phyloP scores from a whole-genome alignment of 148 eudicot species.

The Rhododendron griersonianum region DNA sequence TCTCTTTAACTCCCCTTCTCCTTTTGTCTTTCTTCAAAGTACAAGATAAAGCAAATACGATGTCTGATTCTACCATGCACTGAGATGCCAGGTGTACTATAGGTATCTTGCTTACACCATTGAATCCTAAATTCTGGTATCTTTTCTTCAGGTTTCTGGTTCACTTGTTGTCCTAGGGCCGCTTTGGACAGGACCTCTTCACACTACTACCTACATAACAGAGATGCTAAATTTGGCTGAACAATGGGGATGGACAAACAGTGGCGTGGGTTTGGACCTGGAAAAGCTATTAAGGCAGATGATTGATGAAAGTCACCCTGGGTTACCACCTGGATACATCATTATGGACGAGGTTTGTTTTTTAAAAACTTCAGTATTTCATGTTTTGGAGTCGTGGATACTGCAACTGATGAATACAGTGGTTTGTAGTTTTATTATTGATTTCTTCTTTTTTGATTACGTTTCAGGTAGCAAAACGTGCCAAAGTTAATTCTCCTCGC shows the following conservation, averaged over 20 bases:
- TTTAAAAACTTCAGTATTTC: neutral
- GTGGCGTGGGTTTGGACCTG: slow-evolving; percentile 48
- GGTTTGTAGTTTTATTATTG: neutral
- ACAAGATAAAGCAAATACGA: neutral
- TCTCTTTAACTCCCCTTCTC: neutral
- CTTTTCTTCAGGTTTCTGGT: slow-evolving; percentile 44
- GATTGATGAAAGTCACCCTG: slow-evolving; percentile 89
- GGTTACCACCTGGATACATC: slow-evolving; percentile 68
- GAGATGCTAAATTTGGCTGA: slow-evolving; percentile 67
- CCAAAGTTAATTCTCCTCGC: slow-evolving; percentile 78
- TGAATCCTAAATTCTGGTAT: slow-evolving; percentile 1
- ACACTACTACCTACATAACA: slow-evolving; percentile 46
- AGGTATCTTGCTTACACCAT: neutral
- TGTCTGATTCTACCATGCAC: neutral
- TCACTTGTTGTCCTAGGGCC: slow-evolving; percentile 80
- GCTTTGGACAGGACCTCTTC: slow-evolving; percentile 96
- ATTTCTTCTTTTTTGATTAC: neutral
- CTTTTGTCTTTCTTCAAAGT: neutral
- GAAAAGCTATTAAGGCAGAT: slow-evolving; percentile 64
- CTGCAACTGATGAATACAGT: neutral
- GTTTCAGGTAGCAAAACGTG: slow-evolving; percentile 79
- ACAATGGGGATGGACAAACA: slow-evolving; percentile 81
- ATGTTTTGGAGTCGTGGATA: neutral
- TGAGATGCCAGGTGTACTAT: neutral
- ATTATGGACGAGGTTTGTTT: slow-evolving; percentile 66